A percentile compares a stretch with the other conserved stretches of the same genome.
Conservation (phyloP, 169 alveolate genomes). For the Theileria annulata region DNA sequence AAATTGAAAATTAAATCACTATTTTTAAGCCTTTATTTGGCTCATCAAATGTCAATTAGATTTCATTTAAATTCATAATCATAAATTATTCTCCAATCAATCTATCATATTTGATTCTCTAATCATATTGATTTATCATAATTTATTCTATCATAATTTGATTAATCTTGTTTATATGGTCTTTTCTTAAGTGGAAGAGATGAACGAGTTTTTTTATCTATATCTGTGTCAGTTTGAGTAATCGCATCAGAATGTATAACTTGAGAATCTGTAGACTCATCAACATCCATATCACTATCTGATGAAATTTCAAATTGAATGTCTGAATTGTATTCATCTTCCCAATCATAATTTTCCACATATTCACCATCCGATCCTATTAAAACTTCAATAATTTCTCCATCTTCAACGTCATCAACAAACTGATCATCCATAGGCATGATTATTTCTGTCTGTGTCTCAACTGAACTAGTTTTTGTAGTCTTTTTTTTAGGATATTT, state of each 20-base stretch:
- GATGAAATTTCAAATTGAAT: not conserved
- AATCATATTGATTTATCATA: not conserved
- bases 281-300: not conserved
- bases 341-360: not conserved
- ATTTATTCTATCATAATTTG: not conserved
- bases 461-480: not conserved
- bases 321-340: not conserved
- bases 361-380: not conserved
- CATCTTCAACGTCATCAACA: not conserved
- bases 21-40: not conserved
- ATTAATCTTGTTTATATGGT: not conserved
- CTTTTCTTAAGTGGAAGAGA: not conserved
- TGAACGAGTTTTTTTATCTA: not conserved
- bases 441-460: not conserved
- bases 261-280: not conserved
- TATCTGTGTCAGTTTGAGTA: not conserved
- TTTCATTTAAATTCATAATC: not conserved
- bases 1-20: too few relatives aligned
- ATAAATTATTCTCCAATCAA: too few relatives aligned
- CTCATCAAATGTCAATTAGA: not conserved
- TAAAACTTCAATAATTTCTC: not conserved
- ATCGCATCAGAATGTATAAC: not conserved
- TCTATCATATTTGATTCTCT: too few relatives aligned
- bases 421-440: not conserved
- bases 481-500: not conserved